Evolutionary conservation across 2,329 filamentous ascomycete species (phyloP), one percentile per base, ranked within the genome.

Genomic region (Verticillium zaregamsianum): DNA sequence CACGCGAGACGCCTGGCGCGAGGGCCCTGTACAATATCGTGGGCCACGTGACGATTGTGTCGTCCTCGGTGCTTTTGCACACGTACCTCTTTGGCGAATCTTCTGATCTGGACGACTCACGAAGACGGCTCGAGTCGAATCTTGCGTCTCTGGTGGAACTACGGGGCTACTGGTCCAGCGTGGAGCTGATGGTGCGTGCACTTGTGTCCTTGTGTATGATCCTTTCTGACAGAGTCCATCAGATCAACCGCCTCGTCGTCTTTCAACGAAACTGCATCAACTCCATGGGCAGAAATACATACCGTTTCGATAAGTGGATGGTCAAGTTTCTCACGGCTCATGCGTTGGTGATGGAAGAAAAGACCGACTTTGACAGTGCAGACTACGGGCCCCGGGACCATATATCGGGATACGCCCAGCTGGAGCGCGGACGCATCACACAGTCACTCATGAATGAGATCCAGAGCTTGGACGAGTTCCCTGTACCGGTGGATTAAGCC

Each of bases 281-380:
- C 2, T 72, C 72, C 1, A 61, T 67, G 12, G 65, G 61, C 8
- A 63, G 61, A 15, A 69, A 72, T 28, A 72, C 73, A 1, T 70
- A 75, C 60, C 66, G 70, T 1, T 72, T 85, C 61, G 84, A 86
- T 65, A 72, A 71, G 57, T 81, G 83, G 59, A 78, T 84, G 58
- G 72, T 79, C 60, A 82, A 85, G 57, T 76, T 76, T 57, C 65
- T 76, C 1, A 67, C 74, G 14, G 69, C 74, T 37, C 72, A 76
- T 62, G 66, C 70, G 1, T 55, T 73, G 14, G 64, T 65, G 8
- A 63, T 75, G 3, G 72, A 73, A 31, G 69, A 71, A 5, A 71
- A 71, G 58, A 67, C 67, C 80, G 65, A 70, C 71, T 20, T 72
- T 73, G 49, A 54, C 9, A 23, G 23, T 23, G 23, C n/a, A 28